Evolutionary conservation across 441 rosid species (phyloP).

Genomic region (Theobroma grandiflorum): DNA sequence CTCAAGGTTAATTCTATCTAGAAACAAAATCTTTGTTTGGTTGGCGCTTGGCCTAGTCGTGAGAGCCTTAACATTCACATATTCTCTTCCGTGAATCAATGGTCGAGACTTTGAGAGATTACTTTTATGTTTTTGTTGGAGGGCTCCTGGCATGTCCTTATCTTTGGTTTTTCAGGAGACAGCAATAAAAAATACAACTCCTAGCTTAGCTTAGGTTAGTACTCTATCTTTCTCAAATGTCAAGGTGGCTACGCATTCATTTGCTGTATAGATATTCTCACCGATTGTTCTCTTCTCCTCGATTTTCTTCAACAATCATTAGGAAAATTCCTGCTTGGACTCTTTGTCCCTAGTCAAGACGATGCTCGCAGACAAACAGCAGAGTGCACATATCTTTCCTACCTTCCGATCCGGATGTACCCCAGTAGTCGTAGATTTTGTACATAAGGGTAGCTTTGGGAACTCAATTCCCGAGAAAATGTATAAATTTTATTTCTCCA

Average conservation of each 20-base stretch:
- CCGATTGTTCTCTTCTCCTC: constrained; percentile 27
- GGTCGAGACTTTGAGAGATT: not conserved
- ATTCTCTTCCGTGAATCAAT: constrained; percentile 13
- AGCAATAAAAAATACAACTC: not conserved
- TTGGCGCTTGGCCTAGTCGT: constrained; percentile 17
- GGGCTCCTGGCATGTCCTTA: constrained; percentile 20
- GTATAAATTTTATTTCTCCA: not conserved
- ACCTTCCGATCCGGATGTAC: not conserved
- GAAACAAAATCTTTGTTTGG: constrained; percentile 23
- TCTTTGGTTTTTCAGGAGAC: constrained; percentile 7
- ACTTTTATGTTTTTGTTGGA: not conserved
- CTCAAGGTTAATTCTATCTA: constrained; percentile 35
- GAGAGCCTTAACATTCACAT: not conserved
- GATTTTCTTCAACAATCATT: constrained; percentile 52
- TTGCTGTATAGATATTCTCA: constrained; percentile 17
- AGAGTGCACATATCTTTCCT: not conserved
- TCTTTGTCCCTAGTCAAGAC: constrained; percentile 34
- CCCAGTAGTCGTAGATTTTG: not conserved
- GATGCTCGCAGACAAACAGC: not conserved
- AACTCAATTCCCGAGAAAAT: constrained; percentile 1
- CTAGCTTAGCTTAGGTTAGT: not conserved
- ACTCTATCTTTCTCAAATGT: not conserved
- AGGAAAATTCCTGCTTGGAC: constrained; percentile 41
- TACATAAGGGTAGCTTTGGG: not conserved
- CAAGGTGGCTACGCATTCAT: constrained; percentile 19